Evolutionary conservation across 495 filamentous ascomycete species (phyloP), one percentile per base, ranked within the genome.

Genomic region (Xylaria sp.): DNA sequence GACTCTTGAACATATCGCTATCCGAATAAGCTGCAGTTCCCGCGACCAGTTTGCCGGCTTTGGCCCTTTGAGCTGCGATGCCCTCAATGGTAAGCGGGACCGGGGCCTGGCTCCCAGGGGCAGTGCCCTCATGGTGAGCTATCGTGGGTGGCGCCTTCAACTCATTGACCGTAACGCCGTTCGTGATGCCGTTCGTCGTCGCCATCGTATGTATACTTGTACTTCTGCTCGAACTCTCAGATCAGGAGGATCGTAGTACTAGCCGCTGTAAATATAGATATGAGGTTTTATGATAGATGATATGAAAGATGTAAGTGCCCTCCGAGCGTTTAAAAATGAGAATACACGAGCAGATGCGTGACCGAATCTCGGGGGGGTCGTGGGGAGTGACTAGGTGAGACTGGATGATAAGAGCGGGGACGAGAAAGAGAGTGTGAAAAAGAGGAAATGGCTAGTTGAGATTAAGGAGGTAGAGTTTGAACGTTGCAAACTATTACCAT

Each of bases 1-100:
- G 84, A 61, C 87, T 88, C 83, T 97, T 97, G 81, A 96, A 99
- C 85, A 92, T 90, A 69, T 93, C 91, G 81, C 91, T 93, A 80
- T 88, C 91, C 21, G 90, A 89, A 50, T 85, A 84, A 19, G 94
- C 92, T 40, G 96, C 96, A 55, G 93, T 86, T n/a, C 90, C 91
- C 43, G 89, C 91, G 67, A 88, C 85, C 46, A 95, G 82, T 70
- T 88, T 86, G 1, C 90, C 90, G 21, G 85, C 84, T 78, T 91
- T 93, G 62, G 85, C 87, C 48, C 96, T 86, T 76, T 93, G 83
- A 12, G 85, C 90, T 31, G 86, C 74, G 61, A 98, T 88, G 21
- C 88, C 90, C 71, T 90, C 86, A 78, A 93, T 82, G 43, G 92
- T 93, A 75, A 97, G 82, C 46, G 90, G 88, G 68, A 89, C 85